phyloP scores from a whole-genome alignment of 2,329 filamentous ascomycete species.

The Colletotrichum chlorophyti region DNA sequence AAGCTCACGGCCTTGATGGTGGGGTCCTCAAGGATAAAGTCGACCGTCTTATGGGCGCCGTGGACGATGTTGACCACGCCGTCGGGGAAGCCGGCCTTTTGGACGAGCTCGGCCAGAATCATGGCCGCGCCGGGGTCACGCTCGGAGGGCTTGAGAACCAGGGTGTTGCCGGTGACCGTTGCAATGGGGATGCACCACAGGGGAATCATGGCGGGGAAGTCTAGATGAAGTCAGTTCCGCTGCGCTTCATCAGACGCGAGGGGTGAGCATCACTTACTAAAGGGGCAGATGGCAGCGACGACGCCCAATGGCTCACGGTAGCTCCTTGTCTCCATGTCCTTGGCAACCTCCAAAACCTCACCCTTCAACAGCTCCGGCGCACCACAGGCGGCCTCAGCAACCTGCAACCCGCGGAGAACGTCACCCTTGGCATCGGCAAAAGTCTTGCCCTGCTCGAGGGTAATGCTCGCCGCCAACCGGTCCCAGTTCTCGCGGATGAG shows the following conservation, averaged over 20 bases:
- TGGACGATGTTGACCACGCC: conserved; percentile 87
- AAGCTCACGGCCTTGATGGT: conserved; percentile 88
- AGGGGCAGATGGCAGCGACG: conserved; percentile 84
- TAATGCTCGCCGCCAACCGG: conserved; percentile 82
- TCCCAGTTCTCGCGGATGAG: conserved; percentile 88
- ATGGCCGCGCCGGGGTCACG: conserved; percentile 84
- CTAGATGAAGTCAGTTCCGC: conserved; percentile 53
- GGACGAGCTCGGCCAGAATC: conserved; percentile 81
- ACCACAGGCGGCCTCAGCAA: conserved; percentile 81
- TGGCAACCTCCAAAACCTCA: conserved; percentile 83
- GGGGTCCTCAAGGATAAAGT: conserved; percentile 87
- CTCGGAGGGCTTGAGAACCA: conserved; percentile 87
- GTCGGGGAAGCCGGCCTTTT: conserved; percentile 81
- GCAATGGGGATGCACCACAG: conserved; percentile 91
- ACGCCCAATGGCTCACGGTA: conserved; percentile 85
- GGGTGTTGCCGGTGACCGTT: conserved; percentile 82
- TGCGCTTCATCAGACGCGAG: too few relatives aligned
- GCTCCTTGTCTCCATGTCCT: conserved; percentile 87
- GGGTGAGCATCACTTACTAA: conserved; percentile 64
- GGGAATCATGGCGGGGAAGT: conserved; percentile 92
- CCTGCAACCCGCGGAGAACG: conserved; percentile 82
- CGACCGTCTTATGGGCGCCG: conserved; percentile 79
- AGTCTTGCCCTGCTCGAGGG: conserved; percentile 88
- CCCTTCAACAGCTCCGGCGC: conserved; percentile 84
- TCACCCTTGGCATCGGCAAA: conserved; percentile 84